Evolutionary conservation across 495 filamentous ascomycete species (phyloP).

Genomic region (Platismatia glauca): DNA sequence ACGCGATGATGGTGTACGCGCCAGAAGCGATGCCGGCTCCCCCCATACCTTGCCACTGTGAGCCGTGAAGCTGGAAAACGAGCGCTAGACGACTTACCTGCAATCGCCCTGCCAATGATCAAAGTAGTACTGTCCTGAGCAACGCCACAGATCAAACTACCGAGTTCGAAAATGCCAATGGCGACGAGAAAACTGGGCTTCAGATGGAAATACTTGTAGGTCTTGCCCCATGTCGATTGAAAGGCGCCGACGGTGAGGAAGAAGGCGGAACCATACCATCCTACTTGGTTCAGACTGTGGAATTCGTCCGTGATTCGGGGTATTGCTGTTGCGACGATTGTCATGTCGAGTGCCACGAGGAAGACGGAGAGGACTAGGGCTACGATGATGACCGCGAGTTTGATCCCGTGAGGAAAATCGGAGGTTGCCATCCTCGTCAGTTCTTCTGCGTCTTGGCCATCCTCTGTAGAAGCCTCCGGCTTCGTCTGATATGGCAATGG

Average conservation of each 20-base stretch:
- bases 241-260: slow-evolving; percentile 46
- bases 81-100: slow-evolving; percentile 22
- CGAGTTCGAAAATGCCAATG: slow-evolving; percentile 64
- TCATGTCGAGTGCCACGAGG: slow-evolving; percentile 44
- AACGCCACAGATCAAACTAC: slow-evolving; percentile 34
- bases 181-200: slow-evolving; percentile 45
- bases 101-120: slow-evolving; percentile 34
- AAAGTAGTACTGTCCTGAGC: slow-evolving; percentile 26
- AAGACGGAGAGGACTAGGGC: slow-evolving; percentile 44
- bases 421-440: not conserved
- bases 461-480: too few relatives aligned
- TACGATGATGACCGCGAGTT: slow-evolving; percentile 34
- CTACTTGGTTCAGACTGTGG: slow-evolving; percentile 36
- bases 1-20: slow-evolving; percentile 31
- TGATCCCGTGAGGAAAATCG: slow-evolving; percentile 31
- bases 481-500: too few relatives aligned
- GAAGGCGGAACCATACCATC: slow-evolving; percentile 51
- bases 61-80: not conserved
- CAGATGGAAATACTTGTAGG: slow-evolving; percentile 45
- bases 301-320: slow-evolving; percentile 46
- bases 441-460: not conserved
- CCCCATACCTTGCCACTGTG: slow-evolving; percentile 19
- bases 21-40: slow-evolving; percentile 26
- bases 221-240: slow-evolving; percentile 44
- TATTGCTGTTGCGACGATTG: slow-evolving; percentile 39